Evolutionary conservation across 148 eudicot genomes (phyloP), one percentile per base, ranked within the genome.

Genomic region (Persicaria tinctoria): DNA sequence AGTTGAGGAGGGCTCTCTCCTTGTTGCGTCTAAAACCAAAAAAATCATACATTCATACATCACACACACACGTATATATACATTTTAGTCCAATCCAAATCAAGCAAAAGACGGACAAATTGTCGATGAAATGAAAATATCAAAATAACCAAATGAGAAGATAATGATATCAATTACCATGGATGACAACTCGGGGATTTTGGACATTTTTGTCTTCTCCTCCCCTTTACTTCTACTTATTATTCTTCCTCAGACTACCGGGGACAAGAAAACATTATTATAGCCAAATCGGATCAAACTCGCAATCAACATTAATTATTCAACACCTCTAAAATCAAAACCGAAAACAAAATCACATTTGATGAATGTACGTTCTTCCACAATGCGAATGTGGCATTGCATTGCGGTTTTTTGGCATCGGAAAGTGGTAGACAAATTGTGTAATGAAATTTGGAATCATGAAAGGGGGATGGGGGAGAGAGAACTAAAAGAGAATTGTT

Each of bases 1-100:
- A 32, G 12, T 23, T 47, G 74, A 23, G 74, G 23, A 71, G 54
- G 51, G 51, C 54, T 71, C 54, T 71, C 74, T 71, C 74, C 74
- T 71, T 71, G 74, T n/a, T 71, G 74, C 44, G 54, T 53, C 74
- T 71, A 23, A 11, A 50, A 47, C 6, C 18, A 46, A n/a, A 69
- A 53, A 10, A 50, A 47, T 47, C 55, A 50, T 46, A 38, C 70
- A 64, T 70, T 69, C 32, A 70, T 16, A 2, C 57, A 53, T 16
- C n/a, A 53, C 57, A 53, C 57, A 53, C 2, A 9, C n/a, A 10
- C 27, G 27, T 23, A 11, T 5, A 44, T 13, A 11, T 38, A 27
- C 5, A 68, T 7, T 14, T 16, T 38, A 38, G 7, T 44, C 48
- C 20, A 17, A 68, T 41, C 72, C 72, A 68, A 68, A 41, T 45